Conservation (phyloP, 768 basidiomycete species). For the Lactarius hatsudake region DNA sequence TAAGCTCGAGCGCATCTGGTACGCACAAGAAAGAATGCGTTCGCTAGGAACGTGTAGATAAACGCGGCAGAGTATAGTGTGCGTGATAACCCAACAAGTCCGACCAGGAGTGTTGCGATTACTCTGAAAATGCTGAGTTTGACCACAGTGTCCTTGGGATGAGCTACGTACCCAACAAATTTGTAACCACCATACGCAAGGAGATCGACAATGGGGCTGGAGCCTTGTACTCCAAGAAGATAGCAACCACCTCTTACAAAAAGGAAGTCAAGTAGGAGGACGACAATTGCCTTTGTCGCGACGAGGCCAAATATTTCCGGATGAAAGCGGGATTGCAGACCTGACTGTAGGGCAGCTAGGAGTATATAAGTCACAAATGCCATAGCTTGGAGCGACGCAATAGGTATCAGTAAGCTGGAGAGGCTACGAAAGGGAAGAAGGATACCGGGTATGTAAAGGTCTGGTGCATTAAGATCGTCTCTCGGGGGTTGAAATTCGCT, state of each 20-base stretch:
- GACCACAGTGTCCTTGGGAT: neutral
- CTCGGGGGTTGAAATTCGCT: slow-evolving; percentile 85
- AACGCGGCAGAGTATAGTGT: slow-evolving; percentile 72
- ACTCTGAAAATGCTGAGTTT: slow-evolving; percentile 50
- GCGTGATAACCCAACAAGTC: slow-evolving; percentile 59
- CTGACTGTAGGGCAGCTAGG: slow-evolving; percentile 79
- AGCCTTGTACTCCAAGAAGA: slow-evolving; percentile 79
- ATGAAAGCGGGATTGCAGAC: slow-evolving; percentile 78
- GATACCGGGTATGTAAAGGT: slow-evolving; percentile 92
- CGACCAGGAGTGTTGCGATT: slow-evolving; percentile 73
- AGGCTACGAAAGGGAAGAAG: slow-evolving; percentile 8
- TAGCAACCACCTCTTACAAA: slow-evolving; percentile 93
- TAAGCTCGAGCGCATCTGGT: neutral
- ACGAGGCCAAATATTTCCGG: slow-evolving; percentile 87
- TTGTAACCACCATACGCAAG: slow-evolving; percentile 96
- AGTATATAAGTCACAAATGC: slow-evolving; percentile 95
- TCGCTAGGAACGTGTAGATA: slow-evolving; percentile 82
- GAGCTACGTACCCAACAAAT: slow-evolving; percentile 77
- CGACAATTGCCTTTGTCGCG: slow-evolving; percentile 78
- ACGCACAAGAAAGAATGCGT: slow-evolving; percentile 90
- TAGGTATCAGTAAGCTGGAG: slow-evolving; percentile 7
- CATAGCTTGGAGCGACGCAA: slow-evolving; percentile 60
- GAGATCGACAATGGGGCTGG: slow-evolving; percentile 71
- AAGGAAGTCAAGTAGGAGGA: slow-evolving; percentile 84
- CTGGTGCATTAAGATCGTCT: slow-evolving; percentile 94